Percentiles rank a stretch among this genome's conserved stretches.
phyloP scores from a whole-genome alignment of 345 rosid genomes.

The Reutealis trisperma region DNA sequence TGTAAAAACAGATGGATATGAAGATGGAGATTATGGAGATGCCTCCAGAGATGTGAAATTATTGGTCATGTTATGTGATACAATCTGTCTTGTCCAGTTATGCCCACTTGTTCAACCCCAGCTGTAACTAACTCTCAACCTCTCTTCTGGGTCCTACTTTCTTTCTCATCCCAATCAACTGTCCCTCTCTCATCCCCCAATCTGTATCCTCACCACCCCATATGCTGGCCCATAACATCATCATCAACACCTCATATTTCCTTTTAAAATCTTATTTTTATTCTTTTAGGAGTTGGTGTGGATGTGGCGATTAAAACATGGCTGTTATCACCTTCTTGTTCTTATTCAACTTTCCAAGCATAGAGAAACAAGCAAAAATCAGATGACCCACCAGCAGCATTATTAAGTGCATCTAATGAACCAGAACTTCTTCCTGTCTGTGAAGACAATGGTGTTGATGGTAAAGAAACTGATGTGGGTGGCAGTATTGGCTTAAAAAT shows the following conservation, averaged over 20 bases:
- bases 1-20: neutral
- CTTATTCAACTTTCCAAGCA: conserved; percentile 62
- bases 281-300: conserved; percentile 6
- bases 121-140: conserved; percentile 40
- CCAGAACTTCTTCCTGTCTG: conserved; percentile 37
- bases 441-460: conserved; percentile 42
- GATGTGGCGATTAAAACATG: neutral
- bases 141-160: conserved; percentile 33
- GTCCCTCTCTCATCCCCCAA: conserved; percentile 23
- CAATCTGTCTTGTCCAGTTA: conserved; percentile 53
- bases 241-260: conserved; percentile 13
- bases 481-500: conserved; percentile 55
- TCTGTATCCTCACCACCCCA: conserved; percentile 23
- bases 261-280: conserved; percentile 16
- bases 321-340: neutral
- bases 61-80: conserved; percentile 40
- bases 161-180: conserved; percentile 25
- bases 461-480: conserved; percentile 23
- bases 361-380: conserved; percentile 65
- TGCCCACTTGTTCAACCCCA: conserved; percentile 51
- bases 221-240: conserved; percentile 29
- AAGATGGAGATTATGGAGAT: conserved; percentile 10
- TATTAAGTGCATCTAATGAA: conserved; percentile 36
- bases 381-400: conserved; percentile 27
- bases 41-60: conserved; percentile 36